These are phyloP conservation scores for Calonectria pauciramosa DNA, from an alignment of 2,329 filamentous ascomycete genomes.

Conservation along the genomic window DNA sequence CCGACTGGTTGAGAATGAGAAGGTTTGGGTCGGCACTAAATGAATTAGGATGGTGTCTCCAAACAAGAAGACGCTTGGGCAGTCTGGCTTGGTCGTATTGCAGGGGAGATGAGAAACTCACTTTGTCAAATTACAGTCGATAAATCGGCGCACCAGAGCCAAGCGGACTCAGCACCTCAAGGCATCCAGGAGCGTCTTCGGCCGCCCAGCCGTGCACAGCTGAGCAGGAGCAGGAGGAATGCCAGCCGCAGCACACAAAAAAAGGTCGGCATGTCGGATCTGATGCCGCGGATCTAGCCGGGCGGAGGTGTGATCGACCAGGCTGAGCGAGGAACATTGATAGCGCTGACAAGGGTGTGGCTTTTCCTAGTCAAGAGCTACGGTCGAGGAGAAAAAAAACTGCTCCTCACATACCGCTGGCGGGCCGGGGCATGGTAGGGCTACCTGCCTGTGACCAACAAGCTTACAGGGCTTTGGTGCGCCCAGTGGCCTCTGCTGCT, in stretches of 20 bases:
- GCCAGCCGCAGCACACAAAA: conserved; percentile 16
- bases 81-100: conserved; percentile 21
- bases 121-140: conserved; percentile 5
- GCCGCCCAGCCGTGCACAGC: neutral
- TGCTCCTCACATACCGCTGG: conserved; percentile 34
- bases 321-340: conserved; percentile 32
- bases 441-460: conserved; percentile 4
- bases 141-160: neutral
- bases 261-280: conserved; percentile 29
- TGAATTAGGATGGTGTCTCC: conserved; percentile 24
- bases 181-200: neutral
- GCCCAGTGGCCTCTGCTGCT: neutral
- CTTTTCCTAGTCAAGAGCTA: conserved; percentile 24
- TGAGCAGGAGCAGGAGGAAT: conserved; percentile 29
- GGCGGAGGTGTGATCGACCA: conserved; percentile 36
- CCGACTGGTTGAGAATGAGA: conserved; percentile 12
- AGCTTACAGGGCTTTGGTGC: neutral
- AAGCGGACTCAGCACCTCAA: neutral
- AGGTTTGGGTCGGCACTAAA: conserved; percentile 23
- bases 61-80: conserved; percentile 10
- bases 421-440: conserved; percentile 23
- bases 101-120: conserved; percentile 7
- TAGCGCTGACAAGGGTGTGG: conserved; percentile 36
- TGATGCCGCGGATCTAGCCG: conserved; percentile 42
- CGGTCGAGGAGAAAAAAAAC: conserved; percentile 12